Evolutionary conservation across 2,329 filamentous ascomycete species (phyloP), one percentile per base, ranked within the genome.

Genomic region (Fonsecaea erecta): DNA sequence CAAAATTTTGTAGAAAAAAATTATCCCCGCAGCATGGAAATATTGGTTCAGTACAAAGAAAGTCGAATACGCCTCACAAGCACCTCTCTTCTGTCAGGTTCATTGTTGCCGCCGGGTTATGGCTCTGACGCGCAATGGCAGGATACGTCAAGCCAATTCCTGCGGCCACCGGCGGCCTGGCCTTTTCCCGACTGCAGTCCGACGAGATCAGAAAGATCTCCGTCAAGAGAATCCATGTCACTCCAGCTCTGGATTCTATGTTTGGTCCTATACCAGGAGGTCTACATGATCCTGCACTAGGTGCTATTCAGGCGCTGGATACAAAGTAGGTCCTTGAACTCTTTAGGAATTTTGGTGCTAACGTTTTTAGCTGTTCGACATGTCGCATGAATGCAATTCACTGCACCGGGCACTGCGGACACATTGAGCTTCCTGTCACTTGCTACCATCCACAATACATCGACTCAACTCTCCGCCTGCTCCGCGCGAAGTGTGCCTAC

Each of bases 371-470:
- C 75, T 99, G 95, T 81, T 85, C 92, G 73, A 99, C 95, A 77
- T 99, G 95, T 80, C 92, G 94, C 71, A 85, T 96, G 71, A 90
- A 89, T 74, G 89, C 88, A 67, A 85, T 88, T 74, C 86, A 86
- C 72, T 99, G 96, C 76, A 92, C 94, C 6, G 96, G 96, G 63
- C 96, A 99, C 81, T 86, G 90, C 65, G 96, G 95, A 60, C 95
- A 99, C 75, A 96, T 99, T 76, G 92, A 97, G 73, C 88, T 99
- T 12, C 93, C 95, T 14, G 90, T 93, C 12, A 92, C 91, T 53
- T 91, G 97, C 59, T 99, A 98, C 77, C 94, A 99, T 77, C 92
- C 94, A n/a, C 90, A 93, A 1, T 98, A 97, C 75, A 90, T 99
- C 83, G 93, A 97, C 75, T 93, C 97, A 77, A 86, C 93, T 59